These are phyloP conservation scores for Lophiotrema nucula DNA, from an alignment of 495 filamentous ascomycete species.

Conservation along the genomic window DNA sequence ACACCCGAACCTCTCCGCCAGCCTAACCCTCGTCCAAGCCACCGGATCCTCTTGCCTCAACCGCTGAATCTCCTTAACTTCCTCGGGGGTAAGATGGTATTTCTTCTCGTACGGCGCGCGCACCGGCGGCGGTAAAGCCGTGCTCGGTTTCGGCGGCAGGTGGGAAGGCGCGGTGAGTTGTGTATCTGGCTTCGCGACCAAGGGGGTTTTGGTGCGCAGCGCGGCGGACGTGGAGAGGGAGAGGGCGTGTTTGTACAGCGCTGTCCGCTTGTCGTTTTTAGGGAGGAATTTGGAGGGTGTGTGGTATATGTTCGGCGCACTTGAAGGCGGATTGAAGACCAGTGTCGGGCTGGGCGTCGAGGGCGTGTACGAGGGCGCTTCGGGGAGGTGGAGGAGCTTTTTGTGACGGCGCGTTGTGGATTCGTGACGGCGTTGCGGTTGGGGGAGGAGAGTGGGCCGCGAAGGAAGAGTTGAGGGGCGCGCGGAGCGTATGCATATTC, in stretches of 20 bases:
- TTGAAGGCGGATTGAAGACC: slow-evolving; percentile 93
- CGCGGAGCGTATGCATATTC: background rate
- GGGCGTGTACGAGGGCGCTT: slow-evolving; percentile 66
- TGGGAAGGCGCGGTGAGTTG: slow-evolving; percentile 18
- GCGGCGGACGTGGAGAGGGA: slow-evolving; percentile 17
- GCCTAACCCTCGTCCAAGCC: slow-evolving; percentile 65
- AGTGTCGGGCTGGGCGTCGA: slow-evolving; percentile 49
- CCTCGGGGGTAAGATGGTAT: slow-evolving; percentile 71
- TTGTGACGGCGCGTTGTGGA: slow-evolving; percentile 69
- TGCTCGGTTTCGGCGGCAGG: slow-evolving; percentile 12
- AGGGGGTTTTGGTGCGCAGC: slow-evolving; percentile 5
- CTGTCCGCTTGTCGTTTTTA: slow-evolving; percentile 66
- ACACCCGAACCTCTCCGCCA: slow-evolving; percentile 78
- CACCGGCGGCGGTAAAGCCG: slow-evolving; percentile 55
- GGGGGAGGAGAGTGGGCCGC: slow-evolving; percentile 1
- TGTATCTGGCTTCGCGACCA: slow-evolving; percentile 35
- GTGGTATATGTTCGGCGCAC: slow-evolving; percentile 74
- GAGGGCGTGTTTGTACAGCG: slow-evolving; percentile 47
- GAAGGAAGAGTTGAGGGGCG: too few species aligned
- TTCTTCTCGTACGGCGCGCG: slow-evolving; percentile 55
- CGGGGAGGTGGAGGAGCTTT: slow-evolving; percentile 68
- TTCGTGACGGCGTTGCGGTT: slow-evolving; percentile 53
- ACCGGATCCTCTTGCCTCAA: slow-evolving; percentile 67
- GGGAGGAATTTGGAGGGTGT: slow-evolving; percentile 92
- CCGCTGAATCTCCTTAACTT: slow-evolving; percentile 76